Evolutionary conservation across 768 basidiomycete species (phyloP).

Genomic region (Heimioporus sp.): DNA sequence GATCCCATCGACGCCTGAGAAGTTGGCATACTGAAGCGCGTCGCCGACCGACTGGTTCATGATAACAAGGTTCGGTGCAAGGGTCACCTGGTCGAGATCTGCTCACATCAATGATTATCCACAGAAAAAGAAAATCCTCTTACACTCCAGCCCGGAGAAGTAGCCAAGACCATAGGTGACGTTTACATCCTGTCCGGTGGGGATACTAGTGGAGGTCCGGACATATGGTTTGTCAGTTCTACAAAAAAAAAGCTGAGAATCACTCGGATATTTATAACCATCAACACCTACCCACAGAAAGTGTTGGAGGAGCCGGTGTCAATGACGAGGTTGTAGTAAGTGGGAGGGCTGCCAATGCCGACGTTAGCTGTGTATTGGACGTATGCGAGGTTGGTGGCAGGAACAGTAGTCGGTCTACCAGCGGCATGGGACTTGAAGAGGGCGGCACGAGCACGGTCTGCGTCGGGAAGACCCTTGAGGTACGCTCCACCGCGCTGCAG

Average conservation of each 20-base stretch:
- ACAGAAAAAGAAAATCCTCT: neutral
- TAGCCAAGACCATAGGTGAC: slow-evolving; percentile 6
- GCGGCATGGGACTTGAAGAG: neutral
- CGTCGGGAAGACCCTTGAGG: slow-evolving; percentile 8
- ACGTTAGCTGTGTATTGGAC: slow-evolving; percentile 16
- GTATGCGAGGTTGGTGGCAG: slow-evolving; percentile 7
- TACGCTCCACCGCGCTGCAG: slow-evolving; percentile 4
- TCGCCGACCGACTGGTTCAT: slow-evolving; percentile 25
- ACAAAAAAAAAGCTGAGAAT: too few species aligned
- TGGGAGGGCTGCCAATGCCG: slow-evolving; percentile 22
- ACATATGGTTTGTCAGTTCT: slow-evolving; percentile 15
- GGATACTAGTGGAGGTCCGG: slow-evolving; percentile 14
- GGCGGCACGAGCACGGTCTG: slow-evolving; percentile 10
- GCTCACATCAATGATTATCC: neutral
- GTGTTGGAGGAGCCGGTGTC: slow-evolving; percentile 31
- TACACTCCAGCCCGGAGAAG: slow-evolving; percentile 35
- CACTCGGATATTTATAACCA: neutral
- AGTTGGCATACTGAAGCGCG: slow-evolving; percentile 6
- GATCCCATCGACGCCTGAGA: slow-evolving; percentile 21
- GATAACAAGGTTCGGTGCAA: slow-evolving; percentile 21
- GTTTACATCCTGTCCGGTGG: slow-evolving; percentile 14
- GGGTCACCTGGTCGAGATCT: slow-evolving; percentile 21
- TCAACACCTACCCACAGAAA: slow-evolving; percentile 10
- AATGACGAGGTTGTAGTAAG: slow-evolving; percentile 24
- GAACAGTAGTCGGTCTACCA: slow-evolving; percentile 1